A percentile compares a stretch with the other conserved stretches of the same genome.
Evolutionary conservation across 805 yeast species (phyloP).

Genomic region (Candida ulmi): DNA sequence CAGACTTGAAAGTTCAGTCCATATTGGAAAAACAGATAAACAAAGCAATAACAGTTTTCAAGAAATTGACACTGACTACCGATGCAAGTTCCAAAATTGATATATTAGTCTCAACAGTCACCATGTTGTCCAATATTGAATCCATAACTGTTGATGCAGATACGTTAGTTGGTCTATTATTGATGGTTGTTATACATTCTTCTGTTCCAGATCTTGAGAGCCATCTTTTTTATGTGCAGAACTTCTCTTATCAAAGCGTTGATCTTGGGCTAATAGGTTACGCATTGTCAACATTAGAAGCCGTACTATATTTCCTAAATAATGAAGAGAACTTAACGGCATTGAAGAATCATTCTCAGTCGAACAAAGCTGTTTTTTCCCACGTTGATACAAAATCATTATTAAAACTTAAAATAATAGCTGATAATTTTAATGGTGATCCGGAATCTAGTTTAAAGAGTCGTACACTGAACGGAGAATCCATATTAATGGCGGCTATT

Average conservation of each 20-base stretch:
- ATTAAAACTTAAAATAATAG: slow-evolving; percentile 18
- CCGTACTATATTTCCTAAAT: slow-evolving; percentile 63
- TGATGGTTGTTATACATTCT: slow-evolving; percentile 65
- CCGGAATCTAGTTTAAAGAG: slow-evolving; percentile 26
- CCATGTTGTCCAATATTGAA: slow-evolving; percentile 37
- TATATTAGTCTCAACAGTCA: slow-evolving; percentile 47
- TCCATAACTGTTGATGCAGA: slow-evolving; percentile 66
- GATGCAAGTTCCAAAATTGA: slow-evolving; percentile 43
- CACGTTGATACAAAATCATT: slow-evolving; percentile 34
- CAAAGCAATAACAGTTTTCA: slow-evolving; percentile 47
- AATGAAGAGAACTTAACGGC: slow-evolving; percentile 29
- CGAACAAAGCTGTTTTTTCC: slow-evolving; percentile 51
- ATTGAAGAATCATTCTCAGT: slow-evolving; percentile 35
- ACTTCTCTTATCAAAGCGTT: slow-evolving; percentile 44
- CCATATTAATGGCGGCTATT: slow-evolving; percentile 61
- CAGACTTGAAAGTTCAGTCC: slow-evolving; percentile 24
- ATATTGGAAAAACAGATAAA: slow-evolving; percentile 38
- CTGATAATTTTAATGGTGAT: slow-evolving; percentile 20
- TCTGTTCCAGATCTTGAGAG: slow-evolving; percentile 51
- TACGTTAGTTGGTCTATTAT: slow-evolving; percentile 63
- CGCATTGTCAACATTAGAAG: slow-evolving; percentile 78
- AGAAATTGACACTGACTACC: slow-evolving; percentile 38
- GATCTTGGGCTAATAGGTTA: slow-evolving; percentile 66
- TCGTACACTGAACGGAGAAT: slow-evolving; percentile 58
- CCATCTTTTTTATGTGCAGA: slow-evolving; percentile 60